Base-by-base conservation (phyloP, 208 protist genomes). In the Angomonas desouzai region DNA sequence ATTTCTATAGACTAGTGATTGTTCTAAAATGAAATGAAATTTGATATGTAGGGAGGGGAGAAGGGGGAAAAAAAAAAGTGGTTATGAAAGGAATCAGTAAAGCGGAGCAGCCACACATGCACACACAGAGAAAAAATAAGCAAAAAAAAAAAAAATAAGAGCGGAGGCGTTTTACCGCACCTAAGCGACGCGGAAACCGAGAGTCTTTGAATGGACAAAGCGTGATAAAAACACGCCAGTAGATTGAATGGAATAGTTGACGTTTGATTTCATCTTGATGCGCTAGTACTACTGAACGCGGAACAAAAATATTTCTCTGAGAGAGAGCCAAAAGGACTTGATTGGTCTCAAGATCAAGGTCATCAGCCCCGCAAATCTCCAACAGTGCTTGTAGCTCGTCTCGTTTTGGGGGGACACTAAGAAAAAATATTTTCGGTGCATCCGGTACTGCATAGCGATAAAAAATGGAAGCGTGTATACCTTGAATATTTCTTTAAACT, bases 1-100 rank as follows among this genome's bases (percentile, higher is more conserved):
- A n/a, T 59, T 7, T 81, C 70, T 72, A 87, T 76, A 27, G 32
- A 22, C 22, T 28, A 30, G 47, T 20, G 1, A 13, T 43, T 43
- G 48, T 53, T 11, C 48, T 25, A 53, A 20, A 53, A 53, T 25
- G 18, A 20, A 28, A 53, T 20, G 18, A 16, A 53, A 53, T 25
- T 10, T 9, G 20, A 53, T 10, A 53, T 4, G 23, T 4, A 36
- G 56, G 18, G 34, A 62, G 18, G 6, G 13, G 43, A 43, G 43
- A 38, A 47, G 56, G 28, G 56, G 32, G 56, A 27, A 30, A 47
- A 9, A n/a, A 59, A 36, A n/a, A 59, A 30, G 6, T n/a, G 32
- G 28, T 20, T 10, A 38, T 18, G n/a, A n/a, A n/a, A n/a, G n/a
- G n/a, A n/a, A n/a, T n/a, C n/a, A n/a, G n/a, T n/a, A n/a, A n/a